Conservation (phyloP, 176 grass and related monocot genomes). For the bread wheat (Triticum aestivum) region IWGSC_CS_RefSeq_v2.1 NC_057804.1:633148583-633149082, state of each 20-base stretch:
- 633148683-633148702: not conserved
- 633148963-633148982: constrained; percentile 1
- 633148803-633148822: not conserved
- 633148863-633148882: not conserved
- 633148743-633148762: not conserved
- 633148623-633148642: not conserved
- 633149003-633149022: no score
- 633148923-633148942: not conserved
- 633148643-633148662: not conserved
- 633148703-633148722: not conserved
- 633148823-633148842: constrained; percentile 4
- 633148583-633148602: not conserved
- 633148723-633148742: not conserved
- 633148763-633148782: not conserved
- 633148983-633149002: not conserved
- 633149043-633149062: not conserved
- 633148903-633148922: no score
- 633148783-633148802: not conserved
- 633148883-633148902: no score
- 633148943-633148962: not conserved
- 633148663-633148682: not conserved
- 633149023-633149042: not conserved
- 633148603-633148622: constrained; percentile 16
- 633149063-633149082: not conserved
- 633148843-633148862: not conserved